These are phyloP conservation scores for Xylaria sp. DNA, from an alignment of 2,329 filamentous ascomycete species.

Conservation along the genomic window DNA sequence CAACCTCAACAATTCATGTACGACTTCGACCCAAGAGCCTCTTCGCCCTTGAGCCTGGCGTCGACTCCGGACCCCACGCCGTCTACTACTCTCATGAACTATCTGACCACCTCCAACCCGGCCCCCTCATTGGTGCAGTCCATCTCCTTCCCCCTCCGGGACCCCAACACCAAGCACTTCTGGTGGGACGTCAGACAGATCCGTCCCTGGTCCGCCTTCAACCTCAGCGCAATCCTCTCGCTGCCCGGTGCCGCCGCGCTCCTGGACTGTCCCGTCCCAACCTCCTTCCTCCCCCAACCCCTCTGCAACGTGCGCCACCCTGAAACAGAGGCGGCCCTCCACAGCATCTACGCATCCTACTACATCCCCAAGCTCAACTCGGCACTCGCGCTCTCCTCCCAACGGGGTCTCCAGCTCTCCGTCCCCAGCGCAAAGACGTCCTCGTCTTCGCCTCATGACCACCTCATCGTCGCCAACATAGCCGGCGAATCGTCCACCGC, in stretches of 20 bases:
- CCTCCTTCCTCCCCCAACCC: constrained; percentile 56
- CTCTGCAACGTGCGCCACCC: constrained; percentile 58
- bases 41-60: constrained; percentile 35
- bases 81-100: constrained; percentile 67
- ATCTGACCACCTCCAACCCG: constrained; percentile 75
- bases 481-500: constrained; percentile 52
- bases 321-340: constrained; percentile 71
- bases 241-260: constrained; percentile 69
- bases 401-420: constrained; percentile 53
- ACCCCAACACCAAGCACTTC: constrained; percentile 71
- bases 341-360: constrained; percentile 68
- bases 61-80: constrained; percentile 43
- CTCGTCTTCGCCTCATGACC: constrained; percentile 39
- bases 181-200: constrained; percentile 96
- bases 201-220: constrained; percentile 77
- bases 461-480: constrained; percentile 61
- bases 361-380: constrained; percentile 85
- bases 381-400: constrained; percentile 70
- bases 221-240: constrained; percentile 61
- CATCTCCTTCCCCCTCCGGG: constrained; percentile 63
- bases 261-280: constrained; percentile 63
- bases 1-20: constrained; percentile 44
- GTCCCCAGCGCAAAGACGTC: constrained; percentile 35
- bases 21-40: constrained; percentile 43
- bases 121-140: constrained; percentile 76